Percentiles rank a stretch among this genome's conserved stretches.
Conservation (phyloP, 1,284 basidiomycete species). For the Apiotrichum porosum region DNA sequence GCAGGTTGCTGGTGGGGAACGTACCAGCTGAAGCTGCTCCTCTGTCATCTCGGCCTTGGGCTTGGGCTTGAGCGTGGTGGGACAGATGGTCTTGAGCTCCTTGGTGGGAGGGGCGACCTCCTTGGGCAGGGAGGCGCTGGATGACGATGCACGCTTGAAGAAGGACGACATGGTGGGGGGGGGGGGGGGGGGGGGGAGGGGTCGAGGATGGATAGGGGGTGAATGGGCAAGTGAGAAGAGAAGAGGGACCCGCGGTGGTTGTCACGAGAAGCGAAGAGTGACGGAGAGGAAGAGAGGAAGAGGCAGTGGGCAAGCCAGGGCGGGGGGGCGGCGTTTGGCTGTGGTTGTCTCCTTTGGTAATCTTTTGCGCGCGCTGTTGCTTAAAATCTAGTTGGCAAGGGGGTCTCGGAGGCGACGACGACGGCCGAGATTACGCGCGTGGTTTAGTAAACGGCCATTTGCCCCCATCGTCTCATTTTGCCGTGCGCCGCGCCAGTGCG, state of each 20-base stretch:
- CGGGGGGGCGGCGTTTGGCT: too few relatives aligned
- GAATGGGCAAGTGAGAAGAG: neutral
- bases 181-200: too few relatives aligned
- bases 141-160: slow-evolving; percentile 5
- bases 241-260: too few relatives aligned
- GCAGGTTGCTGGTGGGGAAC: slow-evolving; percentile 1
- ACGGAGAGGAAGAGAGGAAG: neutral
- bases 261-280: neutral
- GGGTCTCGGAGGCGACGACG: too few relatives aligned
- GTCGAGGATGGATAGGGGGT: neutral
- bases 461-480: too few relatives aligned
- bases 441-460: too few relatives aligned
- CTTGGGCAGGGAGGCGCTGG: neutral
- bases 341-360: too few relatives aligned
- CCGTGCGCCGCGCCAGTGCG: too few relatives aligned
- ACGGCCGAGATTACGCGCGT: too few relatives aligned
- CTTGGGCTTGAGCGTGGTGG: slow-evolving; percentile 7
- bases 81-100: slow-evolving; percentile 9
- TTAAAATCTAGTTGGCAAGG: too few relatives aligned
- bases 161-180: slow-evolving; percentile 6
- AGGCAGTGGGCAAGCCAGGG: too few relatives aligned
- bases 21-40: slow-evolving; percentile 54
- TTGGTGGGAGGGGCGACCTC: slow-evolving; percentile 5
- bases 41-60: slow-evolving; percentile 61
- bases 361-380: too few relatives aligned